phyloP scores from a whole-genome alignment of 106 monocot species.

The Alisma plantagoaquatica region DNA sequence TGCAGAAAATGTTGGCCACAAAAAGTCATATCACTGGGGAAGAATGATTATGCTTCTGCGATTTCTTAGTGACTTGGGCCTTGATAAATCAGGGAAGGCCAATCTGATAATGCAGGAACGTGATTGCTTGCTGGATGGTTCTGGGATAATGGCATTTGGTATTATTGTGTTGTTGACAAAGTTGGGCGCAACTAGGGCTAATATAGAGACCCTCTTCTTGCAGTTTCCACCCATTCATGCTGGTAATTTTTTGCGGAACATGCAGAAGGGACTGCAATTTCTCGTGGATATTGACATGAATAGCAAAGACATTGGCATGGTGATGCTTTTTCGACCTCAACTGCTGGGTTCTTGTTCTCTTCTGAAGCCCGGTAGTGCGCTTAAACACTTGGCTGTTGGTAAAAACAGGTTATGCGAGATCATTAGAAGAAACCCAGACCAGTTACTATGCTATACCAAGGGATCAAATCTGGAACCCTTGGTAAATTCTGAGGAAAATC shows the following conservation, averaged over 20 bases:
- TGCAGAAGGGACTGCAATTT: conserved; percentile 25
- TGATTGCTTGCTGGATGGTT: conserved; percentile 35
- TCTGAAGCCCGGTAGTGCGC: conserved; percentile 29
- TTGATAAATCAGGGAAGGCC: conserved; percentile 17
- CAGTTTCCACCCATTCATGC: conserved; percentile 35
- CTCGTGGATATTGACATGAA: conserved; percentile 42
- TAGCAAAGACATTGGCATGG: conserved; percentile 21
- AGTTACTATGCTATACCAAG: conserved; percentile 28
- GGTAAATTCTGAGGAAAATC: conserved; percentile 7
- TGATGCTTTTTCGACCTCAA: conserved; percentile 24
- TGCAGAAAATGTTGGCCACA: conserved; percentile 24
- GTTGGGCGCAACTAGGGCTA: conserved; percentile 27
- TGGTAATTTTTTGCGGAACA: conserved; percentile 26
- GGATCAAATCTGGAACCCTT: conserved; percentile 32
- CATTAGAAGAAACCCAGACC: conserved; percentile 45
- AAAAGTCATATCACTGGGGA: conserved; percentile 43
- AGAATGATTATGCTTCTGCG: conserved; percentile 33
- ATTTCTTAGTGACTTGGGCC: conserved; percentile 31
- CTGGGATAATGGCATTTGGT: conserved; percentile 23
- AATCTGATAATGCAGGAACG: conserved; percentile 30
- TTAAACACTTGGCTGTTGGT: conserved; percentile 14
- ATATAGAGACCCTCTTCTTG: conserved; percentile 23
- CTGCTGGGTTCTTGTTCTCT: conserved; percentile 35
- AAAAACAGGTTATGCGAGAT: conserved; percentile 33
- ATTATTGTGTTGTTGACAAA: conserved; percentile 33